Base-by-base conservation (phyloP, 2,329 filamentous ascomycete genomes). In the Aspergillus pseudoviridinutans region DNA sequence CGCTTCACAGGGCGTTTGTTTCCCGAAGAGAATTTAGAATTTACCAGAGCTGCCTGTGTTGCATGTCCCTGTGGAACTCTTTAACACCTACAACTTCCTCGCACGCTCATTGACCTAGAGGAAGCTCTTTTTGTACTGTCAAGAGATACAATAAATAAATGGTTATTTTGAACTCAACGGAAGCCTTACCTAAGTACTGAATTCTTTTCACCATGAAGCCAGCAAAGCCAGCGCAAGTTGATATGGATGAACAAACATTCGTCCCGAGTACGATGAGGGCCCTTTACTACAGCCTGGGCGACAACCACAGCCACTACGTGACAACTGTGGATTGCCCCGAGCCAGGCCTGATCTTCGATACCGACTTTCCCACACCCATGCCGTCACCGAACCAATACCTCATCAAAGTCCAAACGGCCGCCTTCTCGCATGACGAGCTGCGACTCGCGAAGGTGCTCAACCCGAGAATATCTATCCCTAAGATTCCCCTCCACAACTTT, bases 401-500 rank as follows among this genome's bases (percentile, higher is more conserved):
- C 1, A 65, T 79, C 56, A 75, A 76, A 58, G 71, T 78, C 27
- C 65, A 66, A 51, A 68, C 74, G 7, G 72, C 75, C 7, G 72
- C 75, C 14, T 70, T 77, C 22, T 73, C 68, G 14, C 72, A 72
- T 49, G 73, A 73, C 50, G 76, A 78, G 55, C 63, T 77, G 46
- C 64, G 63, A 51, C 57, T 71, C 28, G 58, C 62, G 1, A 56
- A 57, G 8, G 59, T 54, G 49, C 63, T 70, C 44, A 71, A 67
- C 35, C 71, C 66, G 27, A 63, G 58, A n/a, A 66, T 66, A 49
- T 67, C 63, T 6, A 65, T 69, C 12, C 66, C 70, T 1, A 67
- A 72, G 8, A 74, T 78, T 28, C 75, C 76, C 12, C 68, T 74
- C 38, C 75, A 78, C 57, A 76, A 74, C 56, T 64, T 78, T 49